Base-by-base conservation (phyloP, 208 protist species). In the Trypanosoma grayi region DNA sequence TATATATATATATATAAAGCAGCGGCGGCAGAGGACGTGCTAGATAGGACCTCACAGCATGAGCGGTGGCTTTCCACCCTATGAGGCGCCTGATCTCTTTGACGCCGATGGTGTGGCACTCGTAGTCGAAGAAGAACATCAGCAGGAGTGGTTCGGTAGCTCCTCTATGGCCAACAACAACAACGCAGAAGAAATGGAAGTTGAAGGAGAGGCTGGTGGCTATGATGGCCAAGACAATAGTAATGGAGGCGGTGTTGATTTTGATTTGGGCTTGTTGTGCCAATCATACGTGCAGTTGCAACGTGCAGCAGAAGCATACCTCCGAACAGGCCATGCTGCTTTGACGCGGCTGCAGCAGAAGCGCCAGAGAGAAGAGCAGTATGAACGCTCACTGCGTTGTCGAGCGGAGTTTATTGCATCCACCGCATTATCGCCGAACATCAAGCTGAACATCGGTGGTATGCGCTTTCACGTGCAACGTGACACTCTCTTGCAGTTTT, bases 361-460 rank as follows among this genome's bases (percentile, higher is more conserved):
- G 24, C 39, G 53, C 16, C 39, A 53, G 14, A 14, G 53, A 9
- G 28, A 53, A 28, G 50, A 59, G 31, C 51, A 44, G 39, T 33
- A 60, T 0, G 62, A 69, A 34, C 62, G 53, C 18, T 25, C 37
- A 9, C 33, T 69, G 34, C 44, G 39, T 31, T 45, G 18, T 51
- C 53, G 52, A 14, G 41, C 45, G 6, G 62, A 69, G 18, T 0
- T 47, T n/a, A 25, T 46, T 28, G 11, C 52, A 3, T 13, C 45
- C 7, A 2, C 37, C 10, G 33, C 62, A 20, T 14, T 30, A 1
- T 55, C 45, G 2, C 62, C 62, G 5, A 55, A 41, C 9, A 40
- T 71, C 8, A 59, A 61, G 37, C 47, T 71, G 13, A 71, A 71
- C 48, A 40, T 71, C 41, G 55, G 65, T 46, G 65, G 65, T 14